Conservation (phyloP, 768 basidiomycete species). For the Serendipita sp. region DNA sequence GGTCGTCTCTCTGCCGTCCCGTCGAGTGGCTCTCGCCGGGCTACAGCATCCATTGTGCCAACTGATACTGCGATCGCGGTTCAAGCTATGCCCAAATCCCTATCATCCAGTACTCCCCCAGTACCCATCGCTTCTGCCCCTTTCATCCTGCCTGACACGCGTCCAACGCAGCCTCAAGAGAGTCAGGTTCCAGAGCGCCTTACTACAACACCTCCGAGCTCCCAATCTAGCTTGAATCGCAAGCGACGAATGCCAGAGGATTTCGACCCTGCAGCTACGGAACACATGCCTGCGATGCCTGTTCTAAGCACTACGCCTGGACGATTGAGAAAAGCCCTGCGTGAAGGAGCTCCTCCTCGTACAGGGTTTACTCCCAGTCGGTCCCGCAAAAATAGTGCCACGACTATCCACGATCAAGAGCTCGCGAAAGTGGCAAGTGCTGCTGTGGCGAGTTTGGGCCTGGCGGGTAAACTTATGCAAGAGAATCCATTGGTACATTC, state of each 20-base stretch:
- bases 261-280: not conserved
- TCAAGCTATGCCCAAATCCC: not conserved
- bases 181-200: too few relatives aligned
- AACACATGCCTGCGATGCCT: not conserved
- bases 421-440: not conserved
- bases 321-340: conserved; percentile 1
- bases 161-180: too few relatives aligned
- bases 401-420: not conserved
- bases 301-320: not conserved
- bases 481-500: too few relatives aligned
- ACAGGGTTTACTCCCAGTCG: conserved; percentile 5
- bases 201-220: not conserved
- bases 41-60: not conserved
- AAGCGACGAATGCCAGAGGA: conserved; percentile 1
- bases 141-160: not conserved
- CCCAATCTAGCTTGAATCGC: not conserved
- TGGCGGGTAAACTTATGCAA: not conserved
- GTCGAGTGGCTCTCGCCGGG: not conserved
- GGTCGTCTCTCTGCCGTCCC: not conserved
- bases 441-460: not conserved
- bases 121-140: not conserved
- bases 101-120: not conserved
- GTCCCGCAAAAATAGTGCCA: not conserved
- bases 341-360: not conserved
- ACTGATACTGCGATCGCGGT: not conserved